Conservation (phyloP, 202 grass and related monocot genomes). For the Cymbopogon flexuosus region DNA sequence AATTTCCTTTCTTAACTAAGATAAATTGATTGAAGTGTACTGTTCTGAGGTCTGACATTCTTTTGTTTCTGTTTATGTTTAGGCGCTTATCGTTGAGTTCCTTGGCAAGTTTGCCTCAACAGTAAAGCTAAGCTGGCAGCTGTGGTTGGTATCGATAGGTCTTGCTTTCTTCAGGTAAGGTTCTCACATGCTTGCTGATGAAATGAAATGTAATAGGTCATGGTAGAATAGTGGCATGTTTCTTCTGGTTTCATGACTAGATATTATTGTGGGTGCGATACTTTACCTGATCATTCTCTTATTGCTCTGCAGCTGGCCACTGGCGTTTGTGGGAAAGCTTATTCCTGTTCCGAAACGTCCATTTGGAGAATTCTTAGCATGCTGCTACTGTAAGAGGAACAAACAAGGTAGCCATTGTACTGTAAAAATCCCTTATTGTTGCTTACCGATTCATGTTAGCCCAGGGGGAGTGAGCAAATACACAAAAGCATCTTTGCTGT, state of each 20-base stretch:
- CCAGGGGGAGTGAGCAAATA: not conserved
- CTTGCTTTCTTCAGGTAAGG: slow-evolving; percentile 61
- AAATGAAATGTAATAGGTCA: not conserved
- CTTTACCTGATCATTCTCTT: not conserved
- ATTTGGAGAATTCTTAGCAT: slow-evolving; percentile 43
- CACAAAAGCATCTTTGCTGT: not conserved
- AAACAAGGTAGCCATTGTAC: slow-evolving; percentile 27
- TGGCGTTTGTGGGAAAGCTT: slow-evolving; percentile 75
- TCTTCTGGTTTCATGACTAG: not conserved
- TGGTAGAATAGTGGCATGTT: not conserved
- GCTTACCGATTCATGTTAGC: not conserved
- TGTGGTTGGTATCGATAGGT: slow-evolving; percentile 77
- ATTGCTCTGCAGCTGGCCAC: slow-evolving; percentile 57
- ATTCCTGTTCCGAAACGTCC: slow-evolving; percentile 60
- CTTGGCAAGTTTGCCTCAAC: slow-evolving; percentile 81
- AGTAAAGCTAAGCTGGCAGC: slow-evolving; percentile 72
- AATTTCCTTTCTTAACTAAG: not conserved
- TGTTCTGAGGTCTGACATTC: not conserved
- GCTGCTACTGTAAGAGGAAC: slow-evolving; percentile 31
- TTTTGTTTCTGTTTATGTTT: slow-evolving; percentile 23
- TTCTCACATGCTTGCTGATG: not conserved
- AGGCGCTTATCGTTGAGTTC: slow-evolving; percentile 86
- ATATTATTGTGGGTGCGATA: not conserved
- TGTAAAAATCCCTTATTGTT: not conserved
- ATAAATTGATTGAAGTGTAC: not conserved